These are phyloP conservation scores for Tricholoma sp. DNA, from an alignment of 768 basidiomycete species.

Conservation along the genomic window DNA sequence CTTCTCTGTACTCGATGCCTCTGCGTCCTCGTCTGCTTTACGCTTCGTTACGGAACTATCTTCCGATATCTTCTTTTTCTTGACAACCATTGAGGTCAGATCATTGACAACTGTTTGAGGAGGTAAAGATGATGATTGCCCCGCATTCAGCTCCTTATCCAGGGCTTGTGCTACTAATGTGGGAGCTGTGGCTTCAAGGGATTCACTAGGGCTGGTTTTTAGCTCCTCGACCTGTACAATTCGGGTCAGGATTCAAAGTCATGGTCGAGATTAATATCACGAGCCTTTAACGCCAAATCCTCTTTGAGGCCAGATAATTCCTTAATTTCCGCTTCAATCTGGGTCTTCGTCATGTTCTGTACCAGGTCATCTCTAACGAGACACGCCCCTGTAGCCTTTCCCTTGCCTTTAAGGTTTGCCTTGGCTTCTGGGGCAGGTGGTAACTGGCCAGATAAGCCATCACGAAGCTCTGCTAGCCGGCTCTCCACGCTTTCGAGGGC, in stretches of 20 bases:
- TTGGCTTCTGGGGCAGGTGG: slow-evolving; percentile 27
- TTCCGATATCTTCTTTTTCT: slow-evolving; percentile 70
- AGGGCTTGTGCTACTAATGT: slow-evolving; percentile 66
- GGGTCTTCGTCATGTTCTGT: slow-evolving; percentile 62
- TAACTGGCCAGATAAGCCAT: slow-evolving; percentile 36
- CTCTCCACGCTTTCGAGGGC: slow-evolving; percentile 75
- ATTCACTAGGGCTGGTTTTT: slow-evolving; percentile 70
- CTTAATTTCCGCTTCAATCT: slow-evolving; percentile 74
- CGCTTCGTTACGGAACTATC: slow-evolving; percentile 47
- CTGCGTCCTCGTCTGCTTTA: slow-evolving; percentile 61
- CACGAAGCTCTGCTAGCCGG: slow-evolving; percentile 57
- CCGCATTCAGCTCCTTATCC: slow-evolving; percentile 63
- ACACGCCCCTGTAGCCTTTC: slow-evolving; percentile 49
- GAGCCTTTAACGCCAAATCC: slow-evolving; percentile 81
- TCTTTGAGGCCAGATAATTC: slow-evolving; percentile 71
- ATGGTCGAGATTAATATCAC: neutral
- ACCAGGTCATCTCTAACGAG: slow-evolving; percentile 51
- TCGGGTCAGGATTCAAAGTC: neutral
- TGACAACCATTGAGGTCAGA: slow-evolving; percentile 78
- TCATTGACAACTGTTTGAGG: slow-evolving; percentile 60
- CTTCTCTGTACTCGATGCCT: slow-evolving; percentile 48
- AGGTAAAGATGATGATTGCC: slow-evolving; percentile 24
- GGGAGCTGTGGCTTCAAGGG: slow-evolving; percentile 51
- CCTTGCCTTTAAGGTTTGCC: slow-evolving; percentile 60
- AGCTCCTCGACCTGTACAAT: slow-evolving; percentile 79